These are phyloP conservation scores for Pseudonitzschia multistriata DNA, from an alignment of 108 stramenopile genomes.

Conservation along the genomic window DNA sequence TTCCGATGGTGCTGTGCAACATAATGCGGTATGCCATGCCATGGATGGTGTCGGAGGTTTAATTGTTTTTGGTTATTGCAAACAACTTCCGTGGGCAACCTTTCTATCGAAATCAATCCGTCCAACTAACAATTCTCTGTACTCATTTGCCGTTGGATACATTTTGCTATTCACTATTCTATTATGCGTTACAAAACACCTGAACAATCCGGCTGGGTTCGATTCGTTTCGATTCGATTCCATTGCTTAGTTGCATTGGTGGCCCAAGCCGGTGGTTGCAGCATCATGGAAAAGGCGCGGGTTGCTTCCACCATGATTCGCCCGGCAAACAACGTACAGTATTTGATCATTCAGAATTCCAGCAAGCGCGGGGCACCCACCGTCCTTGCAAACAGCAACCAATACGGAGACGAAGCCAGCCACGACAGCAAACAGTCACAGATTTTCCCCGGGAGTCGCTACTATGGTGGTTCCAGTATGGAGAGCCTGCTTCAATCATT, in stretches of 20 bases:
- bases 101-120: no score
- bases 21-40: no score
- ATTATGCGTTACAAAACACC: no score
- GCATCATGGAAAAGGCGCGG: conserved; percentile 42
- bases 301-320: conserved; percentile 37
- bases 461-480: neutral
- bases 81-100: no score
- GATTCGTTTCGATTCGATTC: neutral
- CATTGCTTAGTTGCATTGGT: conserved; percentile 34
- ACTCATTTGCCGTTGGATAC: neutral
- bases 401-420: neutral
- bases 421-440: neutral
- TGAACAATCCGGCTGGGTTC: neutral
- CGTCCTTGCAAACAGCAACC: neutral
- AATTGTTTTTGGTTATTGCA: no score
- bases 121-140: conserved; percentile 3
- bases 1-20: no score
- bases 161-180: neutral
- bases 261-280: conserved; percentile 43
- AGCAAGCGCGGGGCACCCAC: neutral
- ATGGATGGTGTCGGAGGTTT: no score
- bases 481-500: no score
- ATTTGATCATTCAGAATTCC: conserved; percentile 37
- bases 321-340: conserved; percentile 35
- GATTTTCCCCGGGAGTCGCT: no score